A percentile compares a stretch with the other conserved stretches of the same genome.
Conservation (phyloP, 345 rosid species). For the Nasturtium officinale region DNA sequence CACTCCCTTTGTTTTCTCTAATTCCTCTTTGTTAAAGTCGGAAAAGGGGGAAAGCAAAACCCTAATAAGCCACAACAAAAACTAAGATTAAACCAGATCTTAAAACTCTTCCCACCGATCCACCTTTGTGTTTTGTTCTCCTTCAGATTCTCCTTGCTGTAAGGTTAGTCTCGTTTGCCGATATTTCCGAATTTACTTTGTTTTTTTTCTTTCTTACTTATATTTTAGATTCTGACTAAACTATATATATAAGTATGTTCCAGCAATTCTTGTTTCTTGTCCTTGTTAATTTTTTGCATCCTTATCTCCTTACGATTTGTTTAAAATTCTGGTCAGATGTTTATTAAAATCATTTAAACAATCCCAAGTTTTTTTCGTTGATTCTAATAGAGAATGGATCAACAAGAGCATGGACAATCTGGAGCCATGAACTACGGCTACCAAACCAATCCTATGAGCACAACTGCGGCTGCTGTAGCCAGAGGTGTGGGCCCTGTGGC, state of each 20-base stretch:
- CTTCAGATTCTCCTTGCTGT: conserved; percentile 17
- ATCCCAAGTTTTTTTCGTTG: neutral
- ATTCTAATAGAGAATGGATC: conserved; percentile 59
- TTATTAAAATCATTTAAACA: conserved; percentile 3
- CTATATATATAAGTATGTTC: neutral
- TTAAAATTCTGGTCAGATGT: neutral
- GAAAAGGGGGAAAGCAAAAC: conserved; percentile 28
- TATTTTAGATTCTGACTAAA: neutral
- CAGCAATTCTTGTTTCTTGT: neutral
- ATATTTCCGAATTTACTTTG: neutral
- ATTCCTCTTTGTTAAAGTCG: conserved; percentile 37
- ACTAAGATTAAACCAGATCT: conserved; percentile 26
- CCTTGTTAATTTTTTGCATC: conserved; percentile 7
- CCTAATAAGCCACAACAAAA: conserved; percentile 31
- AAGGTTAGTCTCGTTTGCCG: conserved; percentile 23
- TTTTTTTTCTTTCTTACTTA: neutral
- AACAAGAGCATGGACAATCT: conserved; percentile 66
- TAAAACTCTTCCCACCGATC: neutral
- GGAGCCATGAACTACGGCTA: conserved; percentile 70
- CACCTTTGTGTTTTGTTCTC: neutral
- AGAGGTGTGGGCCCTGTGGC: conserved; percentile 29
- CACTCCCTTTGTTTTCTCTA: conserved; percentile 26
- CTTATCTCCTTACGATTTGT: conserved; percentile 5
- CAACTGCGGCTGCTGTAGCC: conserved; percentile 29
- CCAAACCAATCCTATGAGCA: conserved; percentile 61